These are phyloP conservation scores for Ogataea degrootiae DNA, from an alignment of 805 yeast genomes.

Conservation along the genomic window DNA sequence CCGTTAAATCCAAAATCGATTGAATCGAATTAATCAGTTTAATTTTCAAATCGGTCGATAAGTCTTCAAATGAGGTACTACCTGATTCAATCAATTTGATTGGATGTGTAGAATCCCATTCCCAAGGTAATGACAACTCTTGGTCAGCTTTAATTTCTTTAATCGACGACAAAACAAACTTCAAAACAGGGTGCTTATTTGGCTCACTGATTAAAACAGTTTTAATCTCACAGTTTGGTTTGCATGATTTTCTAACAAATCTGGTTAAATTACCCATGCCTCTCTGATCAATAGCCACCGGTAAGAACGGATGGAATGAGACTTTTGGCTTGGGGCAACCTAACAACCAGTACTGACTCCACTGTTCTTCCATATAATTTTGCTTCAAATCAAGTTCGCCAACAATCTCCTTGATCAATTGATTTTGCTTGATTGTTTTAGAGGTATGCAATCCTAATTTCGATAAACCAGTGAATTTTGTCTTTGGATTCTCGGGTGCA, in stretches of 20 bases:
- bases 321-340: slow-evolving; percentile 65
- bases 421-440: slow-evolving; percentile 37
- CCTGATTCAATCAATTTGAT: slow-evolving; percentile 46
- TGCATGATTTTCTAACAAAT: slow-evolving; percentile 70
- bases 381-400: slow-evolving; percentile 71
- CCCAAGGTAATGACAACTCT: slow-evolving; percentile 81
- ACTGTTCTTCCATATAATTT: slow-evolving; percentile 56
- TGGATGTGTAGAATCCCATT: slow-evolving; percentile 82
- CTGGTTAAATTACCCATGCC: slow-evolving; percentile 71
- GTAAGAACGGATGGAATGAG: slow-evolving; percentile 50
- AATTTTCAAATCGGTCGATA: slow-evolving; percentile 49
- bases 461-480: slow-evolving; percentile 64
- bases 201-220: slow-evolving; percentile 39
- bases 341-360: slow-evolving; percentile 73
- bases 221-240: slow-evolving; percentile 66
- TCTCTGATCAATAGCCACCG: slow-evolving; percentile 75
- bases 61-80: slow-evolving; percentile 47
- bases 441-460: slow-evolving; percentile 57
- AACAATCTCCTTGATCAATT: slow-evolving; percentile 53
- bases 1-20: slow-evolving; percentile 50
- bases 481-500: slow-evolving; percentile 52
- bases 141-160: slow-evolving; percentile 56
- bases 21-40: slow-evolving; percentile 58
- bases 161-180: slow-evolving; percentile 53
- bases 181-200: slow-evolving; percentile 22